Evolutionary conservation across 2,329 filamentous ascomycete species (phyloP).

Genomic region (Neofusicoccum parvum): DNA sequence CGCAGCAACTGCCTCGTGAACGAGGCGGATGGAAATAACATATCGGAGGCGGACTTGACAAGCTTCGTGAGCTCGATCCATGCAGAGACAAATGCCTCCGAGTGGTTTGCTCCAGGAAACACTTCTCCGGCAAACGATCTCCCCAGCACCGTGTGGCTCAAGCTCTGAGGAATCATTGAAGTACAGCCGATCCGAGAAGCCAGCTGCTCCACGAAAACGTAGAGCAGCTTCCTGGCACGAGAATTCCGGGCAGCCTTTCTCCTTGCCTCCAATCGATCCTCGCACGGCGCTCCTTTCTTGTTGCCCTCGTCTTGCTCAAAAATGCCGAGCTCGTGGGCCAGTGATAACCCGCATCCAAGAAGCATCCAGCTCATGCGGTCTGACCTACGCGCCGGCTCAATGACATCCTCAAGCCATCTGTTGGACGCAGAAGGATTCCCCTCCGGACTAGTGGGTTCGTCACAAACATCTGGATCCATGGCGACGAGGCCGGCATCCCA

Average conservation of each 20-base stretch:
- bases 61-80: slow-evolving; percentile 51
- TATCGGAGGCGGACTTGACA: slow-evolving; percentile 55
- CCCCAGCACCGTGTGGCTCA: slow-evolving; percentile 43
- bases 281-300: neutral
- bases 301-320: slow-evolving; percentile 45
- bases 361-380: slow-evolving; percentile 65
- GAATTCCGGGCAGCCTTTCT: slow-evolving; percentile 32
- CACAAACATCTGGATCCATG: slow-evolving; percentile 42
- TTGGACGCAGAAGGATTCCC: slow-evolving; percentile 39
- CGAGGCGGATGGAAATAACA: slow-evolving; percentile 51
- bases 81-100: slow-evolving; percentile 49
- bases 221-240: slow-evolving; percentile 43
- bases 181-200: slow-evolving; percentile 55
- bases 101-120: slow-evolving; percentile 4
- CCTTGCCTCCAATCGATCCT: slow-evolving; percentile 27
- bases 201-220: slow-evolving; percentile 55
- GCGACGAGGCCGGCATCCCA: slow-evolving; percentile 58
- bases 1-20: slow-evolving; percentile 44
- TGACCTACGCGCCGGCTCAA: slow-evolving; percentile 56
- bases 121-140: slow-evolving; percentile 26
- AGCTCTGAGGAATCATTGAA: slow-evolving; percentile 53
- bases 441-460: slow-evolving; percentile 35
- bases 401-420: slow-evolving; percentile 56
- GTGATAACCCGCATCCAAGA: slow-evolving; percentile 55
- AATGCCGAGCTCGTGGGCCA: slow-evolving; percentile 57